Percentiles rank a stretch among this genome's conserved stretches.
Evolutionary conservation across 2,329 filamentous ascomycete species (phyloP).

Genomic region (Emergomyces africanus): DNA sequence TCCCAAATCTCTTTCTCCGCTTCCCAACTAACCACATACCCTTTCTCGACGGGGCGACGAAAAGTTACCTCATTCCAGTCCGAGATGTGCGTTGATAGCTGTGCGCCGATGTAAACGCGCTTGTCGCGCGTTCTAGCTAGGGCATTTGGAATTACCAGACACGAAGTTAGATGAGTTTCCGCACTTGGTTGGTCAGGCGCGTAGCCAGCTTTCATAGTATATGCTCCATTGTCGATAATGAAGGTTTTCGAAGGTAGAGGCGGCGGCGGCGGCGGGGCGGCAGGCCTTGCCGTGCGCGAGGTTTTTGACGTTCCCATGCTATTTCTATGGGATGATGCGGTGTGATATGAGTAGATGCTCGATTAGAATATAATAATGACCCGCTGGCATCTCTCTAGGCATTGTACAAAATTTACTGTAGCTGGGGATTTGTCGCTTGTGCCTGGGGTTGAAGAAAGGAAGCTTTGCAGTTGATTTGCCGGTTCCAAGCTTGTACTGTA

Average conservation of each 20-base stretch:
- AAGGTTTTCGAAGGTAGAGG: slow-evolving; percentile 55
- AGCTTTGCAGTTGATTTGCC: neutral
- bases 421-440: neutral
- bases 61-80: slow-evolving; percentile 87
- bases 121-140: slow-evolving; percentile 71
- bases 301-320: slow-evolving; percentile 24
- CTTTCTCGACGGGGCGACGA: slow-evolving; percentile 81
- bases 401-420: neutral
- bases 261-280: slow-evolving; percentile 35
- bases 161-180: slow-evolving; percentile 33
- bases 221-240: slow-evolving; percentile 85
- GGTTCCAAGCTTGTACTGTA: no score
- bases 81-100: slow-evolving; percentile 57
- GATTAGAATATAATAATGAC: neutral
- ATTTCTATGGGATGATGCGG: neutral
- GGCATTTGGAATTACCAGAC: slow-evolving; percentile 71
- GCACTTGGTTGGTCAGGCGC: slow-evolving; percentile 30
- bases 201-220: slow-evolving; percentile 83
- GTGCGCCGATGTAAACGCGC: slow-evolving; percentile 65
- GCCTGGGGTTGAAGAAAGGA: neutral
- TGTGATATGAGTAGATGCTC: neutral
- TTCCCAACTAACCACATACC: slow-evolving; percentile 95
- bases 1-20: slow-evolving; percentile 94
- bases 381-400: neutral
- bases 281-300: slow-evolving; percentile 37